Conservation (phyloP, 345 rosid species). For the Jatropha curcas region DNA sequence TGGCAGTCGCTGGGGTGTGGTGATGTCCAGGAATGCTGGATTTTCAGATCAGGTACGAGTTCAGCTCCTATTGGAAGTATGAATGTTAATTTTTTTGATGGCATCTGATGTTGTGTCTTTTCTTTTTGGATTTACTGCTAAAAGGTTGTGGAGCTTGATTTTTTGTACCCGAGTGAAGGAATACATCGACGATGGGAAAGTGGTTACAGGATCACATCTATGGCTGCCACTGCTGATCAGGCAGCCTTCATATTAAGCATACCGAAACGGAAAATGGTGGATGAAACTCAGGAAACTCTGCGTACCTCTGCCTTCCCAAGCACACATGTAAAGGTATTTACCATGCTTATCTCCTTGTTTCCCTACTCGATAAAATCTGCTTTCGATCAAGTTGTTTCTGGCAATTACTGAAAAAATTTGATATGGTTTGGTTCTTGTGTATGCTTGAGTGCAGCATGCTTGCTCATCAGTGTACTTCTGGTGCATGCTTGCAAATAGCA, state of each 20-base stretch:
- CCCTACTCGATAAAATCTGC: background rate
- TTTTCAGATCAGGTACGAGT: slow-evolving; percentile 33
- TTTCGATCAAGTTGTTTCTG: background rate
- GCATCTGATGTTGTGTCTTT: slow-evolving; percentile 1
- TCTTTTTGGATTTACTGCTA: background rate
- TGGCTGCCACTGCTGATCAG: slow-evolving; percentile 94
- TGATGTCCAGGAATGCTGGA: slow-evolving; percentile 41
- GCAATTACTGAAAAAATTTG: background rate
- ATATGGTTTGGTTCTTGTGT: background rate
- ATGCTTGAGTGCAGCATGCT: background rate
- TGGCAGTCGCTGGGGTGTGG: slow-evolving; percentile 47
- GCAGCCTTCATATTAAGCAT: slow-evolving; percentile 87
- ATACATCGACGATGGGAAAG: slow-evolving; percentile 90
- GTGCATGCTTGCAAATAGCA: too few species aligned
- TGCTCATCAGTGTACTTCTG: background rate
- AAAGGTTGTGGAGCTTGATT: slow-evolving; percentile 41
- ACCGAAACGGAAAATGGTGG: slow-evolving; percentile 78
- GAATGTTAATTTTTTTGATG: background rate
- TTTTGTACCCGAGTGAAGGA: slow-evolving; percentile 64
- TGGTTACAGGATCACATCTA: slow-evolving; percentile 88
- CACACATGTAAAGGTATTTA: slow-evolving; percentile 83
- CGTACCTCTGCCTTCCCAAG: slow-evolving; percentile 97
- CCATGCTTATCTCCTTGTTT: background rate
- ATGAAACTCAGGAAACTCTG: slow-evolving; percentile 95
- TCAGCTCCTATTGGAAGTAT: background rate